Evolutionary conservation across 1,139 yeast species (phyloP), one percentile per base, ranked within the genome.

Genomic region (Yarrowia galli): DNA sequence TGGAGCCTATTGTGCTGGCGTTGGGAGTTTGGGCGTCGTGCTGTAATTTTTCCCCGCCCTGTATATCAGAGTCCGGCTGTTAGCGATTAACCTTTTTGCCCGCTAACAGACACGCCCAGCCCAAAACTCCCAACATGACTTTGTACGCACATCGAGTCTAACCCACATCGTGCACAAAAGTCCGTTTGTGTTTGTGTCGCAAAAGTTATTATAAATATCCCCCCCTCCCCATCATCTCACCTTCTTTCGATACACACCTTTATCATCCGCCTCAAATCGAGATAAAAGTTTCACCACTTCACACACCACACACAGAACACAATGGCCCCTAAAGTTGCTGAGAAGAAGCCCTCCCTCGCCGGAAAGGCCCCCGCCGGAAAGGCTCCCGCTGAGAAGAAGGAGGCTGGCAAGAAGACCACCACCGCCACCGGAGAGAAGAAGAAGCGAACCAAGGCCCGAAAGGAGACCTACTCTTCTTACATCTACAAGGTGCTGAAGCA

Each of bases 401-500:
- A 88, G 77, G 92, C 92, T 76, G 97, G 97, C 80, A 95, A 93
- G 89, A 95, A 93, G 87, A 92, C 98, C 78, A 79, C 86, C 71
- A 79, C 97, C 79, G 77, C 76, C 70, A 80, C 90, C 72, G 87
- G 91, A 71, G 96, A 88, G 77, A 83, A 88, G 81, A 93, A 92
- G 89, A 93, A 91, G 92, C 92, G 97, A 87, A 81, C 92, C 77
- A 95, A 93, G 90, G 85, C 96, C 78, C 92, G 99, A 89, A 93
- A 92, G 91, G 98, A 95, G 85, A 92, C 99, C 73, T 95, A 93
- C 88, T 92, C 98, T 74, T 92, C 98, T 73, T 95, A 95, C 85
- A 95, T 95, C 80, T 95, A 93, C 96, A 95, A 95, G 85, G 98
- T 92, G 76, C 89, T 93, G 82, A 92, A 93, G 85, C 97, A 95